These are phyloP conservation scores for Colletotrichum horii DNA, from an alignment of 2,329 filamentous ascomycete species.

Conservation along the genomic window DNA sequence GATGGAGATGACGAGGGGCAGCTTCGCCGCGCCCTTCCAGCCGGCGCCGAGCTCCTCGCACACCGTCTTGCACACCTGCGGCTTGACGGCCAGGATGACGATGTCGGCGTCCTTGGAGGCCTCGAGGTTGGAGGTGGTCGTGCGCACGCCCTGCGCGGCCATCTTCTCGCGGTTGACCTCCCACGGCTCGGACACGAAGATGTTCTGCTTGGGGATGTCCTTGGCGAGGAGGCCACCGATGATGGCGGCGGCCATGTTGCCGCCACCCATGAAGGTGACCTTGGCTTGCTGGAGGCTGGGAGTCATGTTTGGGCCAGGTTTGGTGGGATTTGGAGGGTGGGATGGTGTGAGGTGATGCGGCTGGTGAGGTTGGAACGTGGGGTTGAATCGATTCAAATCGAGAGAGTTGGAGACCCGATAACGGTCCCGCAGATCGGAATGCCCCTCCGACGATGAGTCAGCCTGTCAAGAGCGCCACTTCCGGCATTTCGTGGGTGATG, in stretches of 20 bases:
- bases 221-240: constrained; percentile 52
- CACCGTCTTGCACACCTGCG: constrained; percentile 52
- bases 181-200: constrained; percentile 56
- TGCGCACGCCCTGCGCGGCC: constrained; percentile 47
- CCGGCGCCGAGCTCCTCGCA: constrained; percentile 49
- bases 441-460: not conserved
- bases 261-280: constrained; percentile 39
- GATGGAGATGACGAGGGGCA: constrained; percentile 54
- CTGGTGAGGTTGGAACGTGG: not conserved
- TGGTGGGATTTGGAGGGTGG: not conserved
- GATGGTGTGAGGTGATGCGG: not conserved
- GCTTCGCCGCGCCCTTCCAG: constrained; percentile 28
- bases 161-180: constrained; percentile 58
- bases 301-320: not conserved
- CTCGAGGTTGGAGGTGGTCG: constrained; percentile 51
- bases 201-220: constrained; percentile 46
- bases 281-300: constrained; percentile 13
- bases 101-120: constrained; percentile 48
- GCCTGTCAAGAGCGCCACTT: not conserved
- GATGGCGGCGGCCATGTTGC: constrained; percentile 59
- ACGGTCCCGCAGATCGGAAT: not conserved
- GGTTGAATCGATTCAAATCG: not conserved
- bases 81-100: constrained; percentile 56
- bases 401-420: not conserved
- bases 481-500: not conserved